Evolutionary conservation across 2,329 filamentous ascomycete genomes (phyloP).

Genomic region (Aotearoamyces nothofagi): DNA sequence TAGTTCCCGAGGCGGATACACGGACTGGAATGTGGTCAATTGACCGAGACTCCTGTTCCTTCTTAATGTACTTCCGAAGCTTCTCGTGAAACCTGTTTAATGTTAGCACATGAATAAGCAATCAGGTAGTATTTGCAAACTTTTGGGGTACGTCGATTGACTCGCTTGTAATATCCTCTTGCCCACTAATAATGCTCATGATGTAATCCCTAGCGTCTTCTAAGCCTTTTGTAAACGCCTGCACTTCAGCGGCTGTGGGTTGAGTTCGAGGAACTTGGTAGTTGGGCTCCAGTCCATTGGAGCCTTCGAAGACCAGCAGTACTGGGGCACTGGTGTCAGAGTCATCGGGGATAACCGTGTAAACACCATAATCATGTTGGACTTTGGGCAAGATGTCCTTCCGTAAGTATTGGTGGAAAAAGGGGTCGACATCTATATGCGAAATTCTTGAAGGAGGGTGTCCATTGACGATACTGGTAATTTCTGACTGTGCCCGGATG

Average conservation of each 20-base stretch:
- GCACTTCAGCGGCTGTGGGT: constrained; percentile 32
- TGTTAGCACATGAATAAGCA: constrained; percentile 15
- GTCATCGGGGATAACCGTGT: constrained; percentile 53
- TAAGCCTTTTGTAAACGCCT: constrained; percentile 37
- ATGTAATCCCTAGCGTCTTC: constrained; percentile 41
- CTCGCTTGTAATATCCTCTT: constrained; percentile 35
- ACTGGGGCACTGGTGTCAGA: constrained; percentile 46
- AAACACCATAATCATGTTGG: constrained; percentile 55
- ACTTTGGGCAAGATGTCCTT: constrained; percentile 48
- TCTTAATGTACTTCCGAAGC: constrained; percentile 47
- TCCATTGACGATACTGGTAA: constrained; percentile 56
- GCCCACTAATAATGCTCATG: constrained; percentile 38
- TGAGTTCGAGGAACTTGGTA: constrained; percentile 40
- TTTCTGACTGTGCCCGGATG: constrained; percentile 59
- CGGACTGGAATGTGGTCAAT: constrained; percentile 43
- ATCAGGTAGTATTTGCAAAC: no score
- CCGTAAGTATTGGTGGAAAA: constrained; percentile 62
- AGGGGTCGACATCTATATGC: constrained; percentile 55
- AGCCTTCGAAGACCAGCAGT: constrained; percentile 61
- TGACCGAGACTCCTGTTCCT: constrained; percentile 42
- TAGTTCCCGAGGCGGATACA: constrained; percentile 41
- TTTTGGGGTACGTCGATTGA: constrained; percentile 43
- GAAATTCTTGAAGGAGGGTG: constrained; percentile 61
- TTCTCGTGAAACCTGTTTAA: constrained; percentile 42
- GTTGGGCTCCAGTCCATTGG: constrained; percentile 27